phyloP scores from a whole-genome alignment of 495 filamentous ascomycete genomes.

The Lepidopterella palustris region DNA sequence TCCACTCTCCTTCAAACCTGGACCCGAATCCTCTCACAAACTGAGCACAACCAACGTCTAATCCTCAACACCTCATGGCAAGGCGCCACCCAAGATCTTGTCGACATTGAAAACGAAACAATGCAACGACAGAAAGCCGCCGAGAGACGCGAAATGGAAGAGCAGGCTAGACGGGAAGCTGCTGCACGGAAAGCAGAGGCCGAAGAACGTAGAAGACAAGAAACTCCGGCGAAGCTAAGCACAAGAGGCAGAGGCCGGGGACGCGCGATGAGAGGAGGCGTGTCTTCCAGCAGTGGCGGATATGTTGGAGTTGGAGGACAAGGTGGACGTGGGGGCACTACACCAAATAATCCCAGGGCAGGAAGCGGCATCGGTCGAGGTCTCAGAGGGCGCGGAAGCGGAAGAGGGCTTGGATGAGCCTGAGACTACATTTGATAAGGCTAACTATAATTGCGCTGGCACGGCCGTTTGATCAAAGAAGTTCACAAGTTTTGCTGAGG shows the following conservation, averaged over 20 bases:
- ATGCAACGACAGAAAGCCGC: conserved; percentile 62
- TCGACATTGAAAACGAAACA: conserved; percentile 74
- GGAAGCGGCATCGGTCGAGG: conserved; percentile 19
- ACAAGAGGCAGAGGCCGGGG: conserved; percentile 34
- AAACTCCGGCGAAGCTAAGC: conserved; percentile 42
- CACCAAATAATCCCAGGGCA: conserved; percentile 36
- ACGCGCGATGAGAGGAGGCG: conserved; percentile 37
- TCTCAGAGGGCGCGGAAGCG: conserved; percentile 23
- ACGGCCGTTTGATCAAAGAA: no score
- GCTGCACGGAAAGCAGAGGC: conserved; percentile 64
- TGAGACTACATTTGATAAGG: no score
- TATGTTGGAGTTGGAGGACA: conserved; percentile 45
- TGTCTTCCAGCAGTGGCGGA: conserved; percentile 38
- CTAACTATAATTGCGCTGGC: no score
- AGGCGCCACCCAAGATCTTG: conserved; percentile 75
- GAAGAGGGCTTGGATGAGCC: no score
- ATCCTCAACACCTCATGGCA: conserved; percentile 86
- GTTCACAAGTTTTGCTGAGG: no score
- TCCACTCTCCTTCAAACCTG: conserved; percentile 92
- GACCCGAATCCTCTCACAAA: conserved; percentile 92
- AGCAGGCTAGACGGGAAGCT: conserved; percentile 68
- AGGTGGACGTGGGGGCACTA: conserved; percentile 37
- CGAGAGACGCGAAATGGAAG: conserved; percentile 65
- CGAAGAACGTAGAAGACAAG: conserved; percentile 52
- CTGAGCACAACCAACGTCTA: conserved; percentile 91